phyloP scores from a whole-genome alignment of 495 filamentous ascomycete genomes.

The Penicillium macrosclerotiorum region DNA sequence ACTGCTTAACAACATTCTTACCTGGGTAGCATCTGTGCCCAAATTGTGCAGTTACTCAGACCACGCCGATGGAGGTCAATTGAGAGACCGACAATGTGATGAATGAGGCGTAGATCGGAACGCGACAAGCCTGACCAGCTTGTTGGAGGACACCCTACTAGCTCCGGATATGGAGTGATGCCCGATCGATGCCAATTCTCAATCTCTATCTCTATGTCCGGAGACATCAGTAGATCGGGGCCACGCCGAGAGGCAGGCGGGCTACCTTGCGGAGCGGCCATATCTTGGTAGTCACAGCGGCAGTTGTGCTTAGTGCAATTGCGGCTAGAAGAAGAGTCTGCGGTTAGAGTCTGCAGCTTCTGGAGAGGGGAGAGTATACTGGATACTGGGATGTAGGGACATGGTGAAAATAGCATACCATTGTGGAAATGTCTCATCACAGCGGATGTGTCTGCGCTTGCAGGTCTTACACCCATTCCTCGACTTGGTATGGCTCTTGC shows the following conservation, averaged over 20 bases:
- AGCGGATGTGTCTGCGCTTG: slow-evolving; percentile 95
- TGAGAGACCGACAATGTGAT: slow-evolving; percentile 85
- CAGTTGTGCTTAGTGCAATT: slow-evolving; percentile 99
- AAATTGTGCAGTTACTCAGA: slow-evolving; percentile 78
- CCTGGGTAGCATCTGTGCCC: slow-evolving; percentile 90
- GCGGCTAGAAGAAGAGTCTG: too few species aligned
- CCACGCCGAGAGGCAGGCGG: slow-evolving; percentile 64
- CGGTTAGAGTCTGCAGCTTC: too few species aligned
- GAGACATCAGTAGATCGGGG: slow-evolving; percentile 78
- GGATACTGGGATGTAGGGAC: neutral
- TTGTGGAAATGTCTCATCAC: slow-evolving; percentile 96
- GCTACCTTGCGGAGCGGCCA: slow-evolving; percentile 59
- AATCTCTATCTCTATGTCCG: slow-evolving; percentile 75
- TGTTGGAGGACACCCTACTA: slow-evolving; percentile 64
- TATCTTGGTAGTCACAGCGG: slow-evolving; percentile 94
- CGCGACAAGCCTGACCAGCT: slow-evolving; percentile 61
- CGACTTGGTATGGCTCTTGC: slow-evolving; percentile 92
- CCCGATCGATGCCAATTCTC: slow-evolving; percentile 82
- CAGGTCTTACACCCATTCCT: slow-evolving; percentile 96
- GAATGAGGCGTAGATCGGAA: slow-evolving; percentile 81
- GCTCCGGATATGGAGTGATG: slow-evolving; percentile 80
- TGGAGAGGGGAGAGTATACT: too few species aligned
- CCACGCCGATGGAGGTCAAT: slow-evolving; percentile 74
- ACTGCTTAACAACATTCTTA: slow-evolving; percentile 48
- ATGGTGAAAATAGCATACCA: slow-evolving; percentile 66